These are phyloP conservation scores for Camellia granthamiana DNA, from an alignment of 148 eudicot species.

Conservation along the genomic window DNA sequence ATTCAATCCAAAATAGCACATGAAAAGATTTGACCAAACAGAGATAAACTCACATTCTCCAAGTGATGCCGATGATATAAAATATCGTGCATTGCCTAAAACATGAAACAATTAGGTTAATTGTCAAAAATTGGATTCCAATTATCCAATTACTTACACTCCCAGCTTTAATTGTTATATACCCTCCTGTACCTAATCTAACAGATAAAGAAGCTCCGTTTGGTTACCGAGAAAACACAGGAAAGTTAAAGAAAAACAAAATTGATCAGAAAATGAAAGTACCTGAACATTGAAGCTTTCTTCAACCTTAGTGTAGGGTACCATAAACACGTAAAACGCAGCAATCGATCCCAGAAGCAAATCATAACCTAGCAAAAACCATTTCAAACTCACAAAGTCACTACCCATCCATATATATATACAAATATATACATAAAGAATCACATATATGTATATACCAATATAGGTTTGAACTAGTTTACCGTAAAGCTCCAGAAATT, in stretches of 20 bases:
- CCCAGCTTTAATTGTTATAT: constrained; percentile 13
- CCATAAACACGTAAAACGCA: constrained; percentile 77
- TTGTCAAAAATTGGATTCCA: constrained; percentile 2
- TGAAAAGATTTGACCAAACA: not conserved
- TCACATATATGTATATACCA: not conserved
- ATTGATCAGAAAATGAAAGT: not conserved
- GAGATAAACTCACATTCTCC: constrained; percentile 48
- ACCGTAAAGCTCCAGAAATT: constrained; percentile 45
- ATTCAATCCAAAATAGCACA: not conserved
- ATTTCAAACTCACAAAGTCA: constrained; percentile 5
- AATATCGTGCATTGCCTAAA: constrained; percentile 95
- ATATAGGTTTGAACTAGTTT: not conserved
- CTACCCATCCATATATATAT: not conserved
- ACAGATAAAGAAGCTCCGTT: not conserved
- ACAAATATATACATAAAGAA: not conserved
- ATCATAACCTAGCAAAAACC: constrained; percentile 60
- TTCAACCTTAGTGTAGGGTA: constrained; percentile 97
- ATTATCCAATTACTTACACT: not conserved
- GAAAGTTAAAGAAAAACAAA: not conserved
- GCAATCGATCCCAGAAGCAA: constrained; percentile 75
- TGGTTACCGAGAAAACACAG: not conserved
- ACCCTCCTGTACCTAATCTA: not conserved
- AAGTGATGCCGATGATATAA: constrained; percentile 74
- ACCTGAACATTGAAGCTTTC: constrained; percentile 99
- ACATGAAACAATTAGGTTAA: constrained; percentile 9